phyloP scores from a whole-genome alignment of 2,329 filamentous ascomycete genomes.

The Rhynchosporium secalis region DNA sequence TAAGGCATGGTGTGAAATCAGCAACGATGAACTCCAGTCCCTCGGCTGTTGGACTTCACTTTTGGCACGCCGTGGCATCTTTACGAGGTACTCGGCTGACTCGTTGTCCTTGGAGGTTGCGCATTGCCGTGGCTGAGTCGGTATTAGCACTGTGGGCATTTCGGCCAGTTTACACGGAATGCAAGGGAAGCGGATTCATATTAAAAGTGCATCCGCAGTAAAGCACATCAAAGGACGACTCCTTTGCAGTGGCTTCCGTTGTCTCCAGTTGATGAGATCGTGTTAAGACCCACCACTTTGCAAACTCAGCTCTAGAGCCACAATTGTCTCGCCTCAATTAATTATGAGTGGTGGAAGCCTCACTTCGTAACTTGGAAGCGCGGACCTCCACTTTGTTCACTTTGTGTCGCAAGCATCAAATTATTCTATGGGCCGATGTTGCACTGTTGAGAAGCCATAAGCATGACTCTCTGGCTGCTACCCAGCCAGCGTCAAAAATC shows the following conservation, averaged over 20 bases:
- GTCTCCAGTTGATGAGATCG: background rate
- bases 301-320: constrained; percentile 1
- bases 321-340: background rate
- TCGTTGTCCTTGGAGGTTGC: constrained; percentile 18
- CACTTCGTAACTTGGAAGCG: background rate
- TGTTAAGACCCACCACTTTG: constrained; percentile 8
- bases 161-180: background rate
- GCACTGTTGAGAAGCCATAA: background rate
- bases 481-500: background rate
- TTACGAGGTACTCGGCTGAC: constrained; percentile 13
- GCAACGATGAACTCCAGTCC: background rate
- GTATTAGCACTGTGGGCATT: constrained; percentile 13
- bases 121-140: constrained; percentile 29
- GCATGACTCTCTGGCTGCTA: background rate
- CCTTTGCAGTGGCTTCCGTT: background rate
- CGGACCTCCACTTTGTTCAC: background rate
- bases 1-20: background rate
- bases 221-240: background rate
- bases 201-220: background rate
- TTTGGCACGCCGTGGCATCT: constrained; percentile 17
- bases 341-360: constrained; percentile 2
- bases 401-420: background rate
- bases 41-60: constrained; percentile 15
- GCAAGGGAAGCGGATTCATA: background rate
- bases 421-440: background rate